phyloP scores from a whole-genome alignment of 352 stramenopile species.

The Phytophthora nicotianae region DNA sequence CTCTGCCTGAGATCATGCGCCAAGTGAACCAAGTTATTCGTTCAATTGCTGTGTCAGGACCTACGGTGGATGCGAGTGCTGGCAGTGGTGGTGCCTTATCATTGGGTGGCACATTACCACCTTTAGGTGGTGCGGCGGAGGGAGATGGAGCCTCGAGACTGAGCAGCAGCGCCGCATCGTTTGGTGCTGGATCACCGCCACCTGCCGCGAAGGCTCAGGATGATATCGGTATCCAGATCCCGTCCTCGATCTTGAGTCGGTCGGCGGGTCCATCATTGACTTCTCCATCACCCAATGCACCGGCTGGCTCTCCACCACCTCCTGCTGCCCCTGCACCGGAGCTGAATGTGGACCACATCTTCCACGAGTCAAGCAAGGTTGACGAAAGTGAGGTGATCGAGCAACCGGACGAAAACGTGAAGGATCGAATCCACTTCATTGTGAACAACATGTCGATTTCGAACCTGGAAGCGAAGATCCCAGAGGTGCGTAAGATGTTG shows the following conservation, averaged over 20 bases:
- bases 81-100: slow-evolving; percentile 25
- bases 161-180: slow-evolving; percentile 24
- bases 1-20: slow-evolving; percentile 92
- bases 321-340: slow-evolving; percentile 52
- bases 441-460: slow-evolving; percentile 99
- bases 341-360: slow-evolving; percentile 85
- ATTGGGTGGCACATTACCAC: slow-evolving; percentile 27
- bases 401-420: slow-evolving; percentile 84
- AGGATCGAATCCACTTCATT: slow-evolving; percentile 99
- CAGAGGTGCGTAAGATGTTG: slow-evolving; percentile 95
- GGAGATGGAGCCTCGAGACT: slow-evolving; percentile 32
- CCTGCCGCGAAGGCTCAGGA: slow-evolving; percentile 33
- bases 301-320: slow-evolving; percentile 48
- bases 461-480: slow-evolving; percentile 97
- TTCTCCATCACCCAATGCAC: slow-evolving; percentile 44
- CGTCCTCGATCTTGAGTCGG: slow-evolving; percentile 50
- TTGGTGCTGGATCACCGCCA: slow-evolving; percentile 28
- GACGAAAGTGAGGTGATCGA: slow-evolving; percentile 67
- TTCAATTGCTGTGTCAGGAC: slow-evolving; percentile 51
- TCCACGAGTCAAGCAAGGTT: slow-evolving; percentile 67
- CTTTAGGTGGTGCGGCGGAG: slow-evolving; percentile 22
- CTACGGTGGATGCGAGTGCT: slow-evolving; percentile 32
- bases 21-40: slow-evolving; percentile 86
- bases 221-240: slow-evolving; percentile 45
- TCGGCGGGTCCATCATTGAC: slow-evolving; percentile 54